Base-by-base conservation (phyloP, 78 protist genomes). In the Isochrysis galbana region DNA sequence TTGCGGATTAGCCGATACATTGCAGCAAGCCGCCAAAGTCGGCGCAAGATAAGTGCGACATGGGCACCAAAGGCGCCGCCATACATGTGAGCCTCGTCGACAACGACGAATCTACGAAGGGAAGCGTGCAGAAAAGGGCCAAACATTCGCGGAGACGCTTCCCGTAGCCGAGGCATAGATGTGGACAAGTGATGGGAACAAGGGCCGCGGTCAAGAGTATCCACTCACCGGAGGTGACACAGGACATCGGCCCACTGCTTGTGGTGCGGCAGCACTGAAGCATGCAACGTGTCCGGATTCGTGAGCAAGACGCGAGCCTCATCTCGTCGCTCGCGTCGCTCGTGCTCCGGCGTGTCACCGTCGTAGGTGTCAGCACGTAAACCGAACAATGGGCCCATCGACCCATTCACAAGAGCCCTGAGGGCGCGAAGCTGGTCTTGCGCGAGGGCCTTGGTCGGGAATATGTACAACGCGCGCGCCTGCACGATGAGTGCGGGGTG, bases 211-310 rank as follows among this genome's bases (percentile, higher is more conserved):
- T n/a, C n/a, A n/a, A n/a, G n/a, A n/a, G n/a, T n/a, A n/a, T n/a
- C n/a, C n/a, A n/a, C n/a, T n/a, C n/a, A n/a, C n/a, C n/a, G n/a
- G n/a, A n/a, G n/a, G n/a, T n/a, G n/a, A n/a, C n/a, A n/a, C n/a
- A 4, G 67, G 74, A 92, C 2, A 0, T 5, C 45, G 14, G 61
- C 74, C 78, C 92, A 80, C 1, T 45, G 72, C 19, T 45, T 42
- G 89, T 94, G 96, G 2, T 32, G 22, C 67, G 93, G 91, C 46
- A 95, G 86, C 32, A 95, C 5, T 5, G 74, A 14, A 34, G 34
- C 54, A 45, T 95, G 96, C 0, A 95, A 69, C 94, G 87, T 93
- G 93, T 95, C 96, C 2, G 96, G 96, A 36, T 95, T 95, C 39
- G 95, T 87, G 41, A 95, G 87, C 26, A 95, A 26, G 22, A 95